These are phyloP conservation scores for Diaporthe sp. DNA, from an alignment of 2,329 filamentous ascomycete genomes.

Conservation along the genomic window DNA sequence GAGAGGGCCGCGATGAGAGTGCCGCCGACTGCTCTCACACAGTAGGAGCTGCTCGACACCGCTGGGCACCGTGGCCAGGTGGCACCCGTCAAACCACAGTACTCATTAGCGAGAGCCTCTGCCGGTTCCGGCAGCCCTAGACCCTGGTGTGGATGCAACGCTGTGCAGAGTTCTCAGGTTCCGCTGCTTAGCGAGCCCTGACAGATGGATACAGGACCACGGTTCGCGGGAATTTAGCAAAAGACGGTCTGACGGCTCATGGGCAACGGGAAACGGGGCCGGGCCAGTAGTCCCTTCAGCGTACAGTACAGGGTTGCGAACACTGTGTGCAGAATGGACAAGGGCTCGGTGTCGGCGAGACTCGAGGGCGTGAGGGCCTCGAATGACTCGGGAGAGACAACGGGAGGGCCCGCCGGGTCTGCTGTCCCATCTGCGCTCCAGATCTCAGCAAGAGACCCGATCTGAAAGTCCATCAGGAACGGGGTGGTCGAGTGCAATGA, in stretches of 20 bases:
- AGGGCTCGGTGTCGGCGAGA: constrained; percentile 15
- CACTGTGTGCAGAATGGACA: constrained; percentile 17
- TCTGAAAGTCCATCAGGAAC: constrained; percentile 19
- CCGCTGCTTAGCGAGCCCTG: constrained; percentile 29
- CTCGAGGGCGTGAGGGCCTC: constrained; percentile 17
- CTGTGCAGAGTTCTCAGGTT: constrained; percentile 24
- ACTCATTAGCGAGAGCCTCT: constrained; percentile 19
- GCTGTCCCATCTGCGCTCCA: constrained; percentile 21
- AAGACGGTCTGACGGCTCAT: constrained; percentile 36
- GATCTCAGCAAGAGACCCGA: constrained; percentile 29
- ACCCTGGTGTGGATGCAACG: constrained; percentile 24
- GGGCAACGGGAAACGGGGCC: constrained; percentile 33
- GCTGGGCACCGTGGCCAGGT: constrained; percentile 10
- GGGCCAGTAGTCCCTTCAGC: not conserved
- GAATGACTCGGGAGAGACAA: constrained; percentile 28
- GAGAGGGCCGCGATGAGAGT: constrained; percentile 7
- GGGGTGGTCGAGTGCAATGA: constrained; percentile 2
- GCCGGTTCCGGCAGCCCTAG: constrained; percentile 26
- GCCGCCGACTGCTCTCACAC: not conserved
- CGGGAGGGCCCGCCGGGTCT: constrained; percentile 26
- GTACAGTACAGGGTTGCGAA: not conserved
- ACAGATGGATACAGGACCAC: constrained; percentile 29
- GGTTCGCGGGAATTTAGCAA: constrained; percentile 28
- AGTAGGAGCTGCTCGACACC: not conserved
- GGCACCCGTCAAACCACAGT: constrained; percentile 18